Evolutionary conservation across 1,139 yeast species (phyloP).

Genomic region (Suhomyces yuchorum): DNA sequence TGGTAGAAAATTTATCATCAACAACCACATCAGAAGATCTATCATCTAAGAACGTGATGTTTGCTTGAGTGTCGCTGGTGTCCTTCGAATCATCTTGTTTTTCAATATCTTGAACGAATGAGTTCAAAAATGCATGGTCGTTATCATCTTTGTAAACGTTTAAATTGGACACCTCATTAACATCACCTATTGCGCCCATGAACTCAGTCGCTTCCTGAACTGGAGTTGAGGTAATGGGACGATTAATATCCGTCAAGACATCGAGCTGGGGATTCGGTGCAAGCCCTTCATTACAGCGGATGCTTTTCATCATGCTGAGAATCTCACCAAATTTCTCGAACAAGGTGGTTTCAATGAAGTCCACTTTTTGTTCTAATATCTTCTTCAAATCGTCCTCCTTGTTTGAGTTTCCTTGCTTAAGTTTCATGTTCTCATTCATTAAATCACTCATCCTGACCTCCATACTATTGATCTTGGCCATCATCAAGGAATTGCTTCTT

Average conservation of each 20-base stretch:
- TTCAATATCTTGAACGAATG: background rate
- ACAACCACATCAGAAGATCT: slow-evolving; percentile 7
- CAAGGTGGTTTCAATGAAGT: slow-evolving; percentile 42
- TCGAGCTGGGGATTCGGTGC: slow-evolving; percentile 23
- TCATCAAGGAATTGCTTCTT: slow-evolving; percentile 53
- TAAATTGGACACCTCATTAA: background rate
- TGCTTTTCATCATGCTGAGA: slow-evolving; percentile 37
- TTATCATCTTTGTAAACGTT: background rate
- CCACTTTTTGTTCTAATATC: slow-evolving; percentile 26
- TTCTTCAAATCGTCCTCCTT: slow-evolving; percentile 14
- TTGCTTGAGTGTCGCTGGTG: background rate
- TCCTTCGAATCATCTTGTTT: background rate
- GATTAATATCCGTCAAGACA: slow-evolving; percentile 15
- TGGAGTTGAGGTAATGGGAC: slow-evolving; percentile 28
- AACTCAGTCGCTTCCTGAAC: slow-evolving; percentile 12
- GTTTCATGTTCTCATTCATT: slow-evolving; percentile 17
- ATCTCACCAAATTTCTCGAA: slow-evolving; percentile 48
- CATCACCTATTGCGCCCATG: slow-evolving; percentile 5
- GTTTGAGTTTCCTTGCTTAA: slow-evolving; percentile 11
- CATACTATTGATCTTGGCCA: slow-evolving; percentile 50
- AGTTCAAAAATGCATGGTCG: background rate
- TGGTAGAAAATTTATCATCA: slow-evolving; percentile 15
- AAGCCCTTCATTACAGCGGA: slow-evolving; percentile 37
- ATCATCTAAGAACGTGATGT: slow-evolving; percentile 15
- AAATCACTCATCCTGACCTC: slow-evolving; percentile 36